phyloP scores from a whole-genome alignment of 148 eudicot species.

The Chenopodium album region DNA sequence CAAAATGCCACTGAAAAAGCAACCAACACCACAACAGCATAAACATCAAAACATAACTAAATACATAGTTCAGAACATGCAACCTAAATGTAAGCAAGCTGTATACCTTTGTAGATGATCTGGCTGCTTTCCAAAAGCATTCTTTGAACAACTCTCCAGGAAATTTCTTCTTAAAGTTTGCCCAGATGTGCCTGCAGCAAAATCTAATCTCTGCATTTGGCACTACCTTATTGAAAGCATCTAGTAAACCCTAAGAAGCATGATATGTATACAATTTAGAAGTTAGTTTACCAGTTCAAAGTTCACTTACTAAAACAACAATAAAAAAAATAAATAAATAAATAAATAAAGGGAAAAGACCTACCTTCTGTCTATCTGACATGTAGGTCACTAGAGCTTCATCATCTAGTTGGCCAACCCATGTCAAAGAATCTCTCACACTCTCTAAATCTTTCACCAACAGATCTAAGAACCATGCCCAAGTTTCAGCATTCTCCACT shows the following conservation, averaged over 20 bases:
- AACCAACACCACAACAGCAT: too few species aligned
- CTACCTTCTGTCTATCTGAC: slow-evolving; percentile 20
- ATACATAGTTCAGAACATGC: too few species aligned
- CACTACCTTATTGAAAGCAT: neutral
- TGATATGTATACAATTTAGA: too few species aligned
- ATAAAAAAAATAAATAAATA: too few species aligned
- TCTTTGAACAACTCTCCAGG: neutral
- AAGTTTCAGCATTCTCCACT: neutral
- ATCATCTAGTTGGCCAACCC: too few species aligned
- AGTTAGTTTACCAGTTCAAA: too few species aligned
- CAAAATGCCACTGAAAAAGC: too few species aligned
- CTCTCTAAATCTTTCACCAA: neutral
- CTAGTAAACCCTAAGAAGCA: neutral
- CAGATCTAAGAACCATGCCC: neutral
- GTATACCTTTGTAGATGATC: neutral
- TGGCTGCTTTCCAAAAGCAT: slow-evolving; percentile 2
- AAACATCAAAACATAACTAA: too few species aligned
- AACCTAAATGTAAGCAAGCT: too few species aligned
- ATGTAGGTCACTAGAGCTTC: neutral
- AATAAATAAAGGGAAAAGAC: too few species aligned
- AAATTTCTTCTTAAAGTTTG: neutral
- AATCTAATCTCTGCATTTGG: slow-evolving; percentile 11
- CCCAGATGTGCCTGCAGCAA: slow-evolving; percentile 10
- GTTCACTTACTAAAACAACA: too few species aligned
- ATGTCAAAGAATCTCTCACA: neutral